Base-by-base conservation (phyloP, 108 stramenopile genomes). In the Skeletonema menzelii region DNA sequence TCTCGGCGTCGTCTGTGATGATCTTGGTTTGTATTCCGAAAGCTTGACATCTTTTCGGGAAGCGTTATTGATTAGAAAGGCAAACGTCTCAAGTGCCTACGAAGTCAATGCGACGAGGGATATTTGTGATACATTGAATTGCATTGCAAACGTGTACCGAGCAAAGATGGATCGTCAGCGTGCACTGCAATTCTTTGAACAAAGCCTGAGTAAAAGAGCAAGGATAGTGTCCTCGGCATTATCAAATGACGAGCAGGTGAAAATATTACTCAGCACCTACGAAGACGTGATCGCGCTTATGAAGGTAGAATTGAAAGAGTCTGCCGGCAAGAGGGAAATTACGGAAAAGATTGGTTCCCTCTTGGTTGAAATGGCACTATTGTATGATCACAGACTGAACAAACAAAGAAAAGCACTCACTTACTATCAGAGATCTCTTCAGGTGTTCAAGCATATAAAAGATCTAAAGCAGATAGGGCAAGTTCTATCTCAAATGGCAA, bases 111-210 rank as follows among this genome's bases (percentile, higher is more conserved):
- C 62, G 35, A 72, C 64, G 38, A 63, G 59, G 20, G 76, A 84
- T 40, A 71, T 86, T 37, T 83, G 82, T 35, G 82, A 86, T 24
- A 70, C 75, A 56, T 63, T 86, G 11, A 31, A 83, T 26, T 73
- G 82, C 32, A 73, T 86, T n/a, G 85, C 78, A 7, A 86, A 81
- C 62, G 72, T 81, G 6, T 84, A 84, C 65, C 55, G 67, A n/a
- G 35, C 49, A 14, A 79, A 47, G 31, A 70, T 71, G 27, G 66
- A 84, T 28, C 60, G 37, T 34, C 31, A 73, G 15, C 80, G 62
- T 38, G 79, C 81, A 22, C 61, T 81, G 3, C 67, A 77, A 40
- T 75, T 86, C 46, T 77, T 66, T 30, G 59, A 72, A 32, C 58
- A 69, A 58, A 56, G 75, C 53, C 27, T 83, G n/a, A 79, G 72